Base-by-base conservation (phyloP, 179 eudicot species). In the Gypsophila paniculata region DNA sequence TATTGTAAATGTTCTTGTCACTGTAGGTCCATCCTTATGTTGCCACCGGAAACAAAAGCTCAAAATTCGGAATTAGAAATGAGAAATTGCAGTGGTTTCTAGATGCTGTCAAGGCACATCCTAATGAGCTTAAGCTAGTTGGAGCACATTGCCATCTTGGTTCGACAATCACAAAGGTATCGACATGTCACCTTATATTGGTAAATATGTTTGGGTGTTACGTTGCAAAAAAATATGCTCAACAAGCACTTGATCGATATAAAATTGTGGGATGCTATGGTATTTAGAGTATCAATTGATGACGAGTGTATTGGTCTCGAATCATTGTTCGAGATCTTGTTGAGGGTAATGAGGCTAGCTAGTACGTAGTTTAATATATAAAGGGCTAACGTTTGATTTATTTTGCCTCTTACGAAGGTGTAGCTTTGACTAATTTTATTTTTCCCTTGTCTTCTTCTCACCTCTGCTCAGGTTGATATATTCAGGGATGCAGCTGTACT, bases 71-170 rank as follows among this genome's bases (percentile, higher is more conserved):
- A 46, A 94, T 91, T 21, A 88, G 94, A 84, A 94, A 94, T 68
- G 99, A 94, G 90, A 94, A 91, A 75, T 79, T 95, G 70, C 96
- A 88, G 60, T 95, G 99, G 99, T 94, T 94, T 86, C 76, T 91
- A 61, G 96, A 94, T 84, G 94, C 97, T 65, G 93, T 91, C 75
- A 94, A 91, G 82, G 90, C 97, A 42, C 92, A 94, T 74, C 96
- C 93, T 61, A 66, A 86, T 54, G 97, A 95, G 77, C 77, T 95
- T 76, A 88, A 90, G 90, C 86, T 95, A 22, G 96, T 91, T 55
- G 99, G 97, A 52, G 90, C 90, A 63, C 99, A 94, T 80, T 94
- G 99, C 77, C 99, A 94, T 90, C 97, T 91, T 61, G 95, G 99
- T 25, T 94, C 99, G 25, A 94, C 99, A 70, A 95, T 95, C 61